These are phyloP conservation scores for Nematocida homosporus DNA, from an alignment of 371 early-diverging fungal species.

Conservation along the genomic window DNA sequence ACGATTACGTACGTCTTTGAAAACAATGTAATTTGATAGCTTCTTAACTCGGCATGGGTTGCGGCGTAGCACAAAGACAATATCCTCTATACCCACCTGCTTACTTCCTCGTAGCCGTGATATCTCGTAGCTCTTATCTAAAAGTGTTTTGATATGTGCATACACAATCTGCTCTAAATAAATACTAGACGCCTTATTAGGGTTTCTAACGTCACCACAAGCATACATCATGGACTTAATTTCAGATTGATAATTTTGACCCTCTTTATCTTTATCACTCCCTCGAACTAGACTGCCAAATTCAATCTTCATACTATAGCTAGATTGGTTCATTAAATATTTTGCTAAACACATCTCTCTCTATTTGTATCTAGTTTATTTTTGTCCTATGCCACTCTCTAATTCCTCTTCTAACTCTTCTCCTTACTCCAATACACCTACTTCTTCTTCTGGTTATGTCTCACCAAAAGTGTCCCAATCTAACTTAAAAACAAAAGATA, in stretches of 20 bases:
- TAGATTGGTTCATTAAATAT: not conserved
- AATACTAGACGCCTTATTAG: slow-evolving; percentile 34
- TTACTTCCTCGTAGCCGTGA: slow-evolving; percentile 31
- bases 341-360: not conserved
- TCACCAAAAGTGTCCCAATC: too few relatives aligned
- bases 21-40: slow-evolving; percentile 52
- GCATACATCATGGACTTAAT: slow-evolving; percentile 59
- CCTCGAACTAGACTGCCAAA: not conserved
- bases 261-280: slow-evolving; percentile 20
- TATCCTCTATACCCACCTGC: slow-evolving; percentile 45
- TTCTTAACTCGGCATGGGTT: slow-evolving; percentile 53
- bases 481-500: not conserved
- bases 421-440: not conserved
- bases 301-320: slow-evolving; percentile 12
- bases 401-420: not conserved
- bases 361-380: not conserved
- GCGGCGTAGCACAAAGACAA: slow-evolving; percentile 52
- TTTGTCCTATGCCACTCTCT: not conserved
- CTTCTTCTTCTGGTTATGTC: not conserved
- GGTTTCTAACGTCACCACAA: slow-evolving; percentile 49
- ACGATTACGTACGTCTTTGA: slow-evolving; percentile 52
- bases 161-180: slow-evolving; percentile 56
- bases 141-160: slow-evolving; percentile 38
- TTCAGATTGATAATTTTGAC: slow-evolving; percentile 27
- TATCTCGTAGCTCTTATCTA: slow-evolving; percentile 27